phyloP scores from a whole-genome alignment of 2,329 filamentous ascomycete genomes.

The Alternaria brassicae region DNA sequence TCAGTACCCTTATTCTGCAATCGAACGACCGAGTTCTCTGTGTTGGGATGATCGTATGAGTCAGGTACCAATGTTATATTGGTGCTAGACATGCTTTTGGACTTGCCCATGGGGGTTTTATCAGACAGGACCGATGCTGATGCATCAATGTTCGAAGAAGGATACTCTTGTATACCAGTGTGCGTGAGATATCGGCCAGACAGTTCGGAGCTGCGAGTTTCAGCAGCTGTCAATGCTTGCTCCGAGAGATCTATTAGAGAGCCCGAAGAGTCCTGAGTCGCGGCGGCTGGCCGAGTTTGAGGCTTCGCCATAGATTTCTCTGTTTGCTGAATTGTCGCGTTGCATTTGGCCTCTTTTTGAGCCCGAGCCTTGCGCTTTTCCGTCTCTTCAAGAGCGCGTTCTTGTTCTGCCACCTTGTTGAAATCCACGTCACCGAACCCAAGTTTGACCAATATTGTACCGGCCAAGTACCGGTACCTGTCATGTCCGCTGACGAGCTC shows the following conservation, averaged over 20 bases:
- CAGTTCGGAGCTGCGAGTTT: neutral
- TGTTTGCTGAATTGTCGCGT: slow-evolving; percentile 6
- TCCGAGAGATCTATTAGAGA: slow-evolving; percentile 3
- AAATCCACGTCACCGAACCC: slow-evolving; percentile 59
- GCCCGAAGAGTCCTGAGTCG: neutral
- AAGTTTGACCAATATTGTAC: slow-evolving; percentile 55
- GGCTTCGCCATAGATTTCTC: slow-evolving; percentile 5
- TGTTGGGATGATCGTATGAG: neutral
- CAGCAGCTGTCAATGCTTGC: neutral
- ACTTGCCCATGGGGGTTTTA: neutral
- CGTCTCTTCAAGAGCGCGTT: slow-evolving; percentile 42
- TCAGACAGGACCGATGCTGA: neutral
- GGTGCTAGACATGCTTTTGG: neutral
- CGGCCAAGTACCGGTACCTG: slow-evolving; percentile 58
- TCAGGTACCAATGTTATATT: neutral
- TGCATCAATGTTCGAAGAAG: neutral
- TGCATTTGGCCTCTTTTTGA: slow-evolving; percentile 29
- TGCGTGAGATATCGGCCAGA: neutral
- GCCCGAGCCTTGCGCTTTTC: slow-evolving; percentile 48
- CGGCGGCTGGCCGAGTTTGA: neutral
- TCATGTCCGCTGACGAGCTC: slow-evolving; percentile 58
- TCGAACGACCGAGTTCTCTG: neutral
- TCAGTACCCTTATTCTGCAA: slow-evolving; percentile 9
- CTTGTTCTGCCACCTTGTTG: slow-evolving; percentile 52
- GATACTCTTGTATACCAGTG: neutral